Evolutionary conservation across 2,329 filamentous ascomycete genomes (phyloP), one percentile per base, ranked within the genome.

Genomic region (Clarireedia paspali): DNA sequence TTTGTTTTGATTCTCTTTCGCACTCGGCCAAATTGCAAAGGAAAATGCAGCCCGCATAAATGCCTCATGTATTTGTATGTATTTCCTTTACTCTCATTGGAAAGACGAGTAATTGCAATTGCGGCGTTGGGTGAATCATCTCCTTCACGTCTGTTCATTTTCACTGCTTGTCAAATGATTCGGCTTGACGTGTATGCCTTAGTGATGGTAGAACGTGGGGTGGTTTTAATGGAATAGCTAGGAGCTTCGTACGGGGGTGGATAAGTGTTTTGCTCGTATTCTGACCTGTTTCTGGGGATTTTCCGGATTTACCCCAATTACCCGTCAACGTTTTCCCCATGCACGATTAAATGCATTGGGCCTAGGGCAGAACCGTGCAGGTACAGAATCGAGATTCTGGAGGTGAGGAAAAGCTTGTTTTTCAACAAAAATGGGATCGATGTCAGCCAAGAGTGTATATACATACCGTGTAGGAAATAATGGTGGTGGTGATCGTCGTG

Each of bases 1-100:
- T 7, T 30, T 30, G 27, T 9, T 30, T 30, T 30, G 10, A 10
- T 30, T 30, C 27, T 7, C 27, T 9, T 10, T 30, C 10, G 7
- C 10, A 30, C 27, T 30, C 27, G 27, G 27, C 27, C 10, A 9
- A 10, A 30, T 30, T 30, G 27, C 7, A 30, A 30, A 9, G 7
- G 12, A 9, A 34, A 34, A 53, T 58, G 58, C 57, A 58, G 53
- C 24, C 24, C 57, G 59, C 55, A 47, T 39, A 61, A 61, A 59
- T 59, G 50, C 57, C 59, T 57, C 59, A 59, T 39, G 30, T 46
- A 45, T 17, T 40, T 40, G 38, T 40, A 14, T 6, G 14, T 40
- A 6, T 14, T 40, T 40, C 15, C 14, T 17, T 15, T 40, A 14
- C 38, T 17, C 3, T 24, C 27, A 10, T 40, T 17, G 38, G 38